These are phyloP conservation scores for Nitzschia palea DNA, from an alignment of 108 stramenopile genomes.

Conservation along the genomic window DNA sequence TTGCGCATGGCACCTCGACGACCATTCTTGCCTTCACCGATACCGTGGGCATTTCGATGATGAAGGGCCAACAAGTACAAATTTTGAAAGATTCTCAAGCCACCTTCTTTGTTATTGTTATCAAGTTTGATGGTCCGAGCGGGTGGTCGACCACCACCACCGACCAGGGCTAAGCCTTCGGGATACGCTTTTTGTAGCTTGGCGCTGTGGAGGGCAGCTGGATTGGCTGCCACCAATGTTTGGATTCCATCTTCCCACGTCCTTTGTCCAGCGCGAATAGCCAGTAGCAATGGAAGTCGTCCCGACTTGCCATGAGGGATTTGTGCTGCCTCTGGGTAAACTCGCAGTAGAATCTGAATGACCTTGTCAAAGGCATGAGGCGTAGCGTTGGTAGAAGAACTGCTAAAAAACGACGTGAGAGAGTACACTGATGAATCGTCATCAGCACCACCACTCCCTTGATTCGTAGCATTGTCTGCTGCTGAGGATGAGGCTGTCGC, in stretches of 20 bases:
- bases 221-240: conserved; percentile 39
- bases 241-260: conserved; percentile 47
- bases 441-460: conserved; percentile 1
- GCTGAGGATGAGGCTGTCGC: conserved; percentile 34
- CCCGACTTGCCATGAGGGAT: conserved; percentile 41
- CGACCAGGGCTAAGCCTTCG: conserved; percentile 34
- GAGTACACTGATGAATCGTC: conserved; percentile 20
- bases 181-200: conserved; percentile 33
- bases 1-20: conserved; percentile 6
- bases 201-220: conserved; percentile 36
- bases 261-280: conserved; percentile 30
- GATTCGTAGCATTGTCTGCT: neutral
- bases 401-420: conserved; percentile 2
- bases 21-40: neutral
- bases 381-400: neutral
- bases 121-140: neutral
- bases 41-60: neutral
- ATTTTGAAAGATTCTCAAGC: conserved; percentile 1
- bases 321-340: conserved; percentile 43
- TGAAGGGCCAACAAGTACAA: conserved; percentile 2
- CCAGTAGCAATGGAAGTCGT: conserved; percentile 43
- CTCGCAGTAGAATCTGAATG: conserved; percentile 38
- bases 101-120: neutral
- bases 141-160: conserved; percentile 11
- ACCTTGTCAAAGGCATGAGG: conserved; percentile 36